phyloP scores from a whole-genome alignment of 371 early-diverging fungal species.

The Lichtheimia hyalospora region DNA sequence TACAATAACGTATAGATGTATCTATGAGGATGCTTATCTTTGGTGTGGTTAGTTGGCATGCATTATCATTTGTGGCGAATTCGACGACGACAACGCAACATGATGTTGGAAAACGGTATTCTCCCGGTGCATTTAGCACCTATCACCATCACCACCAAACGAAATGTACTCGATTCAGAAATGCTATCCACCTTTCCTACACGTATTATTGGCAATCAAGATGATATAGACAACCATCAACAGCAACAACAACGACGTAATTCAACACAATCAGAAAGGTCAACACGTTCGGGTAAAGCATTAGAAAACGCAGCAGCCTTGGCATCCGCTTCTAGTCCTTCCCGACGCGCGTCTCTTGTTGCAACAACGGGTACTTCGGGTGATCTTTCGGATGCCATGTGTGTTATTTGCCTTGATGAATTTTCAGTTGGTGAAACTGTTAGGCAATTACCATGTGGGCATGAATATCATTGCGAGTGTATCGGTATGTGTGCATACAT shows the following conservation, averaged over 20 bases:
- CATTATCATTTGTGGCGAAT: conserved; percentile 55
- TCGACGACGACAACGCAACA: conserved; percentile 35
- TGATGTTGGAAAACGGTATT: conserved; percentile 37
- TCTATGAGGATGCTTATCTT: background rate
- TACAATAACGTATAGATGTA: background rate
- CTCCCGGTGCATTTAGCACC: conserved; percentile 9
- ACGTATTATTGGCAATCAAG: conserved; percentile 29
- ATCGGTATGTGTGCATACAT: conserved; percentile 62
- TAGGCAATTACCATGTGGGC: conserved; percentile 71
- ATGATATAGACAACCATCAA: background rate
- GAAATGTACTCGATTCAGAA: conserved; percentile 29
- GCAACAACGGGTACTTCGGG: conserved; percentile 1
- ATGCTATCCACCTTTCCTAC: conserved; percentile 34
- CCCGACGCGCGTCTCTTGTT: background rate
- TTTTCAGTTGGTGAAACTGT: conserved; percentile 64
- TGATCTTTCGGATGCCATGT: conserved; percentile 38
- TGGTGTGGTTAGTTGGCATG: conserved; percentile 35
- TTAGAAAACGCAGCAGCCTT: conserved; percentile 33
- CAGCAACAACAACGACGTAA: conserved; percentile 5
- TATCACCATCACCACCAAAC: conserved; percentile 7
- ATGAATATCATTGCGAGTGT: conserved; percentile 83
- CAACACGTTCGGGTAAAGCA: conserved; percentile 26
- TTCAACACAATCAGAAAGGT: conserved; percentile 15
- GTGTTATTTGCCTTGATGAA: conserved; percentile 82
- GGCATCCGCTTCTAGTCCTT: conserved; percentile 2